These are phyloP conservation scores for Corynascus novoguineensis DNA, from an alignment of 495 filamentous ascomycete species.

Conservation along the genomic window DNA sequence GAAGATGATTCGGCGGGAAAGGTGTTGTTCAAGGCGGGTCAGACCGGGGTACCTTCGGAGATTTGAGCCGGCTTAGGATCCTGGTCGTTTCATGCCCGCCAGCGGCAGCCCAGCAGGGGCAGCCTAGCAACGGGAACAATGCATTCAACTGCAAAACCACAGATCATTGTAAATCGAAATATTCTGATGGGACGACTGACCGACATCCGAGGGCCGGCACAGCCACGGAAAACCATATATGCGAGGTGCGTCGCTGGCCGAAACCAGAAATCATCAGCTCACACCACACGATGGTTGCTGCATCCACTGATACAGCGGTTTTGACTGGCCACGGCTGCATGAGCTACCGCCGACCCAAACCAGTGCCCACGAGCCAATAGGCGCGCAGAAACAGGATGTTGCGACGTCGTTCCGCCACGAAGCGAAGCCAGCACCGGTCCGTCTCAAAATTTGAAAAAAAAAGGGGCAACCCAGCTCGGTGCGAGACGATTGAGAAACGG, in stretches of 20 bases:
- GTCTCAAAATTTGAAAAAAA: background rate
- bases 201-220: background rate
- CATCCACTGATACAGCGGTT: background rate
- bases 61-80: constrained; percentile 13
- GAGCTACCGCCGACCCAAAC: constrained; percentile 1
- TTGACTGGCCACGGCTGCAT: background rate
- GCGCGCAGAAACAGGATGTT: background rate
- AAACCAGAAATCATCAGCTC: background rate
- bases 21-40: constrained; percentile 8
- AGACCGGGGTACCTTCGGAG: constrained; percentile 13
- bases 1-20: background rate
- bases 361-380: constrained; percentile 2
- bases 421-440: background rate
- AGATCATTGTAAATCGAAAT: background rate
- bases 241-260: background rate
- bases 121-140: background rate
- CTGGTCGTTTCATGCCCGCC: constrained; percentile 6
- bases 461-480: background rate
- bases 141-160: background rate
- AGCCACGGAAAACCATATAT: background rate
- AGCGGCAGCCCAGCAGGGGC: background rate
- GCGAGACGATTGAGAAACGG: background rate
- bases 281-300: background rate
- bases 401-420: background rate
- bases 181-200: background rate